These are phyloP conservation scores for Lipomyces lipofer DNA, from an alignment of 805 yeast species.

Conservation along the genomic window DNA sequence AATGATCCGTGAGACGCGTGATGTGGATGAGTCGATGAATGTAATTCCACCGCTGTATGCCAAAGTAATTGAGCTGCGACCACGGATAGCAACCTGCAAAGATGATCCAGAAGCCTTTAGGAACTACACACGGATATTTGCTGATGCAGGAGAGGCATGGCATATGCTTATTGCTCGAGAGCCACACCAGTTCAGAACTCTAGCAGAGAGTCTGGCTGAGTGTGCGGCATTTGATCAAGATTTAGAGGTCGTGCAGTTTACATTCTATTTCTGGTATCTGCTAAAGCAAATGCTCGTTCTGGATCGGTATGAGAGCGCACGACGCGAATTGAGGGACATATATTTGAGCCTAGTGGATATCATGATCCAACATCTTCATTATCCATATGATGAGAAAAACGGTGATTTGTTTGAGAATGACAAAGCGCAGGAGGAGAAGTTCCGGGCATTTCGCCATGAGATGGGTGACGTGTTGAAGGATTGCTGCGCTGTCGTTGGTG, in stretches of 20 bases:
- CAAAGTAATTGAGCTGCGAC: conserved; percentile 63
- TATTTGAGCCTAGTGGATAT: conserved; percentile 60
- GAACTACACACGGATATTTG: conserved; percentile 71
- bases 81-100: conserved; percentile 43
- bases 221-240: conserved; percentile 76
- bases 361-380: conserved; percentile 68
- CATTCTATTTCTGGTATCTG: conserved; percentile 89
- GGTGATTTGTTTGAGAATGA: conserved; percentile 61
- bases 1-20: conserved; percentile 78
- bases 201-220: conserved; percentile 71
- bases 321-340: conserved; percentile 52
- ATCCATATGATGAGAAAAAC: conserved; percentile 56
- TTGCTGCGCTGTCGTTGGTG: conserved; percentile 88
- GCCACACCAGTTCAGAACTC: conserved; percentile 67
- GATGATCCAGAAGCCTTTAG: conserved; percentile 67
- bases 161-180: conserved; percentile 75
- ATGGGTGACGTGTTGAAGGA: conserved; percentile 98
- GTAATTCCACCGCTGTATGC: conserved; percentile 67
- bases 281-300: conserved; percentile 70
- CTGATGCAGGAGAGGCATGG: conserved; percentile 96
- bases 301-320: conserved; percentile 57
- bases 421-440: conserved; percentile 84
- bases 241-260: conserved; percentile 82
- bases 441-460: conserved; percentile 89
- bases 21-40: conserved; percentile 51